Evolutionary conservation across 306 rosid species (phyloP).

Genomic region (Fagus crenata): DNA sequence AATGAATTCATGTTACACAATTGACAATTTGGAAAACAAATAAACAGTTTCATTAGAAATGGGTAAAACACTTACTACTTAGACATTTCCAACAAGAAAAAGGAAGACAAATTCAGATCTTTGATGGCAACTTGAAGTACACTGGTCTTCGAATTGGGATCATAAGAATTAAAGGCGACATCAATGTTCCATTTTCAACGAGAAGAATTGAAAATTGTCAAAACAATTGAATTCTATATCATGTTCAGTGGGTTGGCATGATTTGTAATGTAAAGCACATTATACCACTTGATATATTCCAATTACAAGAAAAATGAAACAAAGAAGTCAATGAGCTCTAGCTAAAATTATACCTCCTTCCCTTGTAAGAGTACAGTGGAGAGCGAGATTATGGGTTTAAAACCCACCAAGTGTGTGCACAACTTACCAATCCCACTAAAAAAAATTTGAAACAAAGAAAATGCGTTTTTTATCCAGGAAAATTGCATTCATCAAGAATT

Average conservation of each 20-base stretch:
- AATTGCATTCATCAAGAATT: neutral
- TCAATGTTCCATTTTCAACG: neutral
- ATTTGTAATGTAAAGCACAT: neutral
- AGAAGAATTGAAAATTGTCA: neutral
- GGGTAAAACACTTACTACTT: neutral
- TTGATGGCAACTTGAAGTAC: too few relatives aligned
- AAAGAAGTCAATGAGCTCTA: too few relatives aligned
- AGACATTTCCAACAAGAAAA: neutral
- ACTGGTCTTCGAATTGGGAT: neutral
- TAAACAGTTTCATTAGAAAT: neutral
- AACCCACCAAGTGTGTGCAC: too few relatives aligned
- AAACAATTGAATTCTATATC: neutral
- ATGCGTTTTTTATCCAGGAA: neutral
- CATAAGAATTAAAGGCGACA: neutral
- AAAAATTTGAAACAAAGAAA: neutral
- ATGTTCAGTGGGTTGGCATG: neutral
- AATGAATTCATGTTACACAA: neutral
- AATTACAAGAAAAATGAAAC: constrained; percentile 2
- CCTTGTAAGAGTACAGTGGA: too few relatives aligned
- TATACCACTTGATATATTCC: neutral
- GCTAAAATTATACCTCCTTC: too few relatives aligned
- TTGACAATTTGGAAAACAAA: neutral
- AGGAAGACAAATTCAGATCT: neutral
- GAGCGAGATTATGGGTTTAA: too few relatives aligned
- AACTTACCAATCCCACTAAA: neutral